These are phyloP conservation scores for Mortierella sp. DNA, from an alignment of 371 early-diverging fungal genomes.

Conservation along the genomic window DNA sequence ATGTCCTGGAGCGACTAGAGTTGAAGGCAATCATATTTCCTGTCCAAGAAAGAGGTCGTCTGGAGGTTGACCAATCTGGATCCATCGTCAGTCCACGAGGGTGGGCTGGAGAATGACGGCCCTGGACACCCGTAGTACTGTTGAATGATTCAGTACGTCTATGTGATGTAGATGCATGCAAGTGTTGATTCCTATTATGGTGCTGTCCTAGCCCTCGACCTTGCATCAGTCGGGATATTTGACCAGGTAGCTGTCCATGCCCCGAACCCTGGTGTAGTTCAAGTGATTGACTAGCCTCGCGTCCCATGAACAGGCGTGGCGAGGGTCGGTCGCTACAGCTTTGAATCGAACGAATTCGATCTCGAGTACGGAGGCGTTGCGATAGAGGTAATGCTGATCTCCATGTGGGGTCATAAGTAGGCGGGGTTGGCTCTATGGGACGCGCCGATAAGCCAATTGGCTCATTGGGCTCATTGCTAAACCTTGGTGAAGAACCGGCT, in stretches of 20 bases:
- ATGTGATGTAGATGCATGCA: conserved; percentile 3
- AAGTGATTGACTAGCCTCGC: not conserved
- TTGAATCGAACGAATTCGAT: conserved; percentile 1
- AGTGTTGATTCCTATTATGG: not conserved
- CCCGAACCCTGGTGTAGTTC: not conserved
- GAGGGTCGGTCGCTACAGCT: not conserved
- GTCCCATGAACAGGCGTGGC: not conserved
- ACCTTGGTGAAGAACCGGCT: not conserved
- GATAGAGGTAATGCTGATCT: conserved; percentile 11
- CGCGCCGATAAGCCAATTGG: not conserved
- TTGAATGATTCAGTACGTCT: conserved; percentile 22
- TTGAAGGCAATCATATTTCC: conserved; percentile 5
- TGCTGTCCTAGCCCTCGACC: not conserved
- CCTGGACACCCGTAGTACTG: not conserved
- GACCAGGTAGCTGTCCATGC: not conserved
- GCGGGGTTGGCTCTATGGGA: conserved; percentile 19
- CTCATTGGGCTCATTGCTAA: not conserved
- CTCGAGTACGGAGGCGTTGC: not conserved
- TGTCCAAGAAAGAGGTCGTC: conserved; percentile 40
- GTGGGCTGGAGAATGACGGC: not conserved
- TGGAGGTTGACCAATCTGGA: not conserved
- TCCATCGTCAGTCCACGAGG: conserved; percentile 3
- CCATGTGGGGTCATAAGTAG: conserved; percentile 36
- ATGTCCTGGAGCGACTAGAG: not conserved
- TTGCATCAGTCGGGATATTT: not conserved